Evolutionary conservation across 2,329 filamentous ascomycete genomes (phyloP).

Genomic region (Colletotrichum lindemuthianum): DNA sequence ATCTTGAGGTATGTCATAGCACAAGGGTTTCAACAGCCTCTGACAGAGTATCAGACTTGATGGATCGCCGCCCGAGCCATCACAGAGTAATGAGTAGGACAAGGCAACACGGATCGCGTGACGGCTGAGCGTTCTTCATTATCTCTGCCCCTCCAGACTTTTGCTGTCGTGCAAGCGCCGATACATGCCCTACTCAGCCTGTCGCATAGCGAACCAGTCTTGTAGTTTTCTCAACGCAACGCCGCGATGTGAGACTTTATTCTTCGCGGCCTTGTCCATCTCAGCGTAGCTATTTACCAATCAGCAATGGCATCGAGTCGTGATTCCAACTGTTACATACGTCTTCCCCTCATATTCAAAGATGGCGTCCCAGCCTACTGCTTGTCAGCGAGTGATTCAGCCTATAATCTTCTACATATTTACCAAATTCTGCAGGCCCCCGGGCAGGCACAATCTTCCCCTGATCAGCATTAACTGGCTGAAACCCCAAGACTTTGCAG

Average conservation of each 20-base stretch:
- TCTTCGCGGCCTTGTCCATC: conserved; percentile 90
- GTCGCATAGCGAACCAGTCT: conserved; percentile 73
- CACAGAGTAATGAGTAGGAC: conserved; percentile 7
- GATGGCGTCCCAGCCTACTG: conserved; percentile 89
- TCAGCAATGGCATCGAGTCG: conserved; percentile 3
- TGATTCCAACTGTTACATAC: conserved; percentile 49
- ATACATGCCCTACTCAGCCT: not conserved
- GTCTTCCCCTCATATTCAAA: conserved; percentile 95
- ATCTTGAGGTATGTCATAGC: conserved; percentile 56
- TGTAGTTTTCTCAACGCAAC: conserved; percentile 89
- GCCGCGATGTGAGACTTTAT: conserved; percentile 90
- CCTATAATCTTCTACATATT: conserved; percentile 43
- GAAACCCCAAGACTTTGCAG: too few relatives aligned
- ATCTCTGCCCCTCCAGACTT: too few relatives aligned
- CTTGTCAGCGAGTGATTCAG: not conserved
- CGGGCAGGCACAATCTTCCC: conserved; percentile 86
- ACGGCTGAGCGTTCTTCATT: too few relatives aligned
- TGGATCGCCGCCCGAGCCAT: not conserved
- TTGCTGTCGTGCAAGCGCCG: too few relatives aligned
- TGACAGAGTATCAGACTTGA: conserved; percentile 18
- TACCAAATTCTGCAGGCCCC: conserved; percentile 85
- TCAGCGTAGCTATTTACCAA: conserved; percentile 75
- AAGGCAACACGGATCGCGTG: too few relatives aligned
- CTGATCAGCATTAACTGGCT: conserved; percentile 40
- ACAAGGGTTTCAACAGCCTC: not conserved